These are phyloP conservation scores for Penicillium verrucosum DNA, from an alignment of 2,329 filamentous ascomycete genomes.

Conservation along the genomic window DNA sequence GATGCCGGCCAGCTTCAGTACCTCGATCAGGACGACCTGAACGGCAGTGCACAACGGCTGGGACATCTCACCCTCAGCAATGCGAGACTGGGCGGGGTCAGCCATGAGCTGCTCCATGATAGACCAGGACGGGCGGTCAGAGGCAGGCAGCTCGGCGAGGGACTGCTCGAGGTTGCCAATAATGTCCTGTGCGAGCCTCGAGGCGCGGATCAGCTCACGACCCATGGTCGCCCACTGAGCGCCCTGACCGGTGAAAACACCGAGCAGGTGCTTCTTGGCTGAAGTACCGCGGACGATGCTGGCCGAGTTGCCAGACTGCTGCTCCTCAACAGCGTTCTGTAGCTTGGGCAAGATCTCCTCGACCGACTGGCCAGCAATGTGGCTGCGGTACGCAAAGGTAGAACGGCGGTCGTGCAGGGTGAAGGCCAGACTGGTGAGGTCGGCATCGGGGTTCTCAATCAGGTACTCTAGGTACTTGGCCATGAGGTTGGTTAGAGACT, in stretches of 20 bases:
- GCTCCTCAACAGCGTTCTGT: neutral
- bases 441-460: neutral
- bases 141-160: neutral
- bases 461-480: neutral
- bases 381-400: neutral
- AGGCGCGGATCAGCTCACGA: neutral
- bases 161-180: neutral
- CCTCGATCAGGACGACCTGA: neutral
- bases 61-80: neutral
- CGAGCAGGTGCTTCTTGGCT: neutral
- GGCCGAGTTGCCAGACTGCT: neutral
- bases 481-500: neutral
- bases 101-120: constrained; percentile 5
- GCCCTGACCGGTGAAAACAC: neutral
- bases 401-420: neutral
- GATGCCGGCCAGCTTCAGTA: neutral
- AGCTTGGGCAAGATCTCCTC: neutral
- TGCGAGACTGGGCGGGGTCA: neutral
- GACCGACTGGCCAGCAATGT: neutral
- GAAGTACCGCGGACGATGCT: neutral
- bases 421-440: neutral
- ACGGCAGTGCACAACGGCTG: neutral
- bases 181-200: neutral
- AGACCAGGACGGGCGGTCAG: constrained; percentile 2
- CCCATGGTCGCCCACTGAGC: neutral